phyloP scores from a whole-genome alignment of 345 rosid genomes.

The Brassica cretica region DNA sequence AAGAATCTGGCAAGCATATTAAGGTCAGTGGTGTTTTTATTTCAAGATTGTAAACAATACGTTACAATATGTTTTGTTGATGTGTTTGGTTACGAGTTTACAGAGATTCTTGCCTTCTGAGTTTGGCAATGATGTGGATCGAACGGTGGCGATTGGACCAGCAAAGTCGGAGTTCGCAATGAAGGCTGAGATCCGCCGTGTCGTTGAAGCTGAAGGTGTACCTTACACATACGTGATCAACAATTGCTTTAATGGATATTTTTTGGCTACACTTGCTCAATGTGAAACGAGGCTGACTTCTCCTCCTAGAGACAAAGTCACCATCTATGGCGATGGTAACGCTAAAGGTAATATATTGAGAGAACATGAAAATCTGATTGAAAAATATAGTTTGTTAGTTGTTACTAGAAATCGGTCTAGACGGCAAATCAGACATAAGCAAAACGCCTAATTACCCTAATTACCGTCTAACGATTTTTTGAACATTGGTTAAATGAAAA shows the following conservation, averaged over 20 bases:
- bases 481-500: not conserved
- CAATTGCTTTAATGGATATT: slow-evolving; percentile 57
- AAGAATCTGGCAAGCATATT: slow-evolving; percentile 52
- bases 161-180: slow-evolving; percentile 41
- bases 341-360: slow-evolving; percentile 46
- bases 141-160: slow-evolving; percentile 54
- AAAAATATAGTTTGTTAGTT: no score
- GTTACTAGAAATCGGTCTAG: no score
- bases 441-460: no score
- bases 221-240: slow-evolving; percentile 54
- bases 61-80: not conserved
- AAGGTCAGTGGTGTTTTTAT: slow-evolving; percentile 34
- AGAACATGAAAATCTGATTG: not conserved
- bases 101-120: slow-evolving; percentile 69
- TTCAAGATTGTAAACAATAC: not conserved
- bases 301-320: slow-evolving; percentile 62
- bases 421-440: no score
- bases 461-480: not conserved
- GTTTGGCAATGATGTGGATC: slow-evolving; percentile 66
- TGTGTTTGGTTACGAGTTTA: not conserved
- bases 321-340: slow-evolving; percentile 62
- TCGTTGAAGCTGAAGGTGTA: slow-evolving; percentile 51
- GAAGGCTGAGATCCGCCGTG: slow-evolving; percentile 55
- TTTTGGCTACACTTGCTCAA: slow-evolving; percentile 51
- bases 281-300: slow-evolving; percentile 47